Conservation (phyloP, 2,329 filamentous ascomycete species). For the Karstenula rhodostoma region DNA sequence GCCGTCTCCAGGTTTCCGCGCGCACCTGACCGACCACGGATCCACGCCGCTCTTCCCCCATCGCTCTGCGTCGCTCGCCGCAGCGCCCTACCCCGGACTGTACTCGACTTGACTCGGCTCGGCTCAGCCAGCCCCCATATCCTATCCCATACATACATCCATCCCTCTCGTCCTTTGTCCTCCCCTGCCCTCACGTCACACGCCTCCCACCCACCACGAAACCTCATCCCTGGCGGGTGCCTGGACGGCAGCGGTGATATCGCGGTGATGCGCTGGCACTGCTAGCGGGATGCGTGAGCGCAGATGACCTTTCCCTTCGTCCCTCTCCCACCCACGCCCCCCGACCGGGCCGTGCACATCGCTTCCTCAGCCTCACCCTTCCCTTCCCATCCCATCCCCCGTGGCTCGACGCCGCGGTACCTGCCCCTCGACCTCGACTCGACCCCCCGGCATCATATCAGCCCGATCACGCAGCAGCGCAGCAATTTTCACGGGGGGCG, state of each 20-base stretch:
- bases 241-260: constrained; percentile 32
- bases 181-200: constrained; percentile 33
- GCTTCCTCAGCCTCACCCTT: constrained; percentile 43
- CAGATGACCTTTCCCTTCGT: constrained; percentile 37
- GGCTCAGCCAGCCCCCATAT: neutral
- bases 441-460: constrained; percentile 30
- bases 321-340: constrained; percentile 25
- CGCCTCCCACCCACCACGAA: constrained; percentile 44
- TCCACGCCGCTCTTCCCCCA: constrained; percentile 23
- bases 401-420: constrained; percentile 29
- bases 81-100: neutral
- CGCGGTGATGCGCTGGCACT: constrained; percentile 48
- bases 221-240: constrained; percentile 31
- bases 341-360: constrained; percentile 31
- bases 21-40: constrained; percentile 24
- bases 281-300: constrained; percentile 42
- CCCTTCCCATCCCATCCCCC: constrained; percentile 8
- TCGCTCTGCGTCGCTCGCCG: constrained; percentile 4
- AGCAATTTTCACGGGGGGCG: neutral
- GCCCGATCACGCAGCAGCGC: constrained; percentile 31
- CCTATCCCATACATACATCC: neutral
- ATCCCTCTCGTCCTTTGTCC: constrained; percentile 2
- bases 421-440: too few relatives aligned
- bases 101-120: neutral
- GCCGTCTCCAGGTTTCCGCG: constrained; percentile 11